A percentile compares a stretch with the other conserved stretches of the same genome.
These are phyloP conservation scores for Escallonia rubra DNA, from an alignment of 129 eudicot species.

Conservation along the genomic window DNA sequence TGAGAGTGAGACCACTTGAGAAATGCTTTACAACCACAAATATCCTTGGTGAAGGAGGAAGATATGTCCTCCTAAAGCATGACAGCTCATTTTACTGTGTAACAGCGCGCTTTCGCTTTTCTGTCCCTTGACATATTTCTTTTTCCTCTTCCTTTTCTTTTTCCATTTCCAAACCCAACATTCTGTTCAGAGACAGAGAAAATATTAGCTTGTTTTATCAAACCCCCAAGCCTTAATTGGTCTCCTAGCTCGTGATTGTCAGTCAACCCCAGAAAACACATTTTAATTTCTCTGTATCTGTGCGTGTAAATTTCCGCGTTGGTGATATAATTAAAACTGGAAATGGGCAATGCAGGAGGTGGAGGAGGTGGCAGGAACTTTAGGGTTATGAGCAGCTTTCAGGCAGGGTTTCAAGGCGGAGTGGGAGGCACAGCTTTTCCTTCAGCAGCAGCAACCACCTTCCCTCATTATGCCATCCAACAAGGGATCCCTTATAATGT, in stretches of 20 bases:
- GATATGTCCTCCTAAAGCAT: slow-evolving; percentile 29
- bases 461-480: slow-evolving; percentile 96
- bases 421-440: slow-evolving; percentile 49
- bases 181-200: no score
- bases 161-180: background rate
- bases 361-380: slow-evolving; percentile 61
- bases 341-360: slow-evolving; percentile 5
- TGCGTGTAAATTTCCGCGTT: background rate
- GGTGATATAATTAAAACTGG: background rate
- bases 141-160: background rate
- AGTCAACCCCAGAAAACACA: background rate
- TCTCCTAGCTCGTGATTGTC: no score
- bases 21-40: slow-evolving; percentile 25
- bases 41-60: background rate
- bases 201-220: no score
- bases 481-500: slow-evolving; percentile 96
- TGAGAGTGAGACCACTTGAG: slow-evolving; percentile 13
- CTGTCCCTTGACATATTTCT: background rate
- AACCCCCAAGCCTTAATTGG: background rate
- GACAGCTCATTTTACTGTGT: slow-evolving; percentile 62
- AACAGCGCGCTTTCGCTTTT: slow-evolving; percentile 15
- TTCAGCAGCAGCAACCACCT: slow-evolving; percentile 80
- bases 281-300: background rate
- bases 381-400: slow-evolving; percentile 54
- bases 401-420: slow-evolving; percentile 57